Percentiles rank a stretch among this genome's conserved stretches.
Conservation (phyloP, 208 protist species). For the Phytomonas sp. region DNA sequence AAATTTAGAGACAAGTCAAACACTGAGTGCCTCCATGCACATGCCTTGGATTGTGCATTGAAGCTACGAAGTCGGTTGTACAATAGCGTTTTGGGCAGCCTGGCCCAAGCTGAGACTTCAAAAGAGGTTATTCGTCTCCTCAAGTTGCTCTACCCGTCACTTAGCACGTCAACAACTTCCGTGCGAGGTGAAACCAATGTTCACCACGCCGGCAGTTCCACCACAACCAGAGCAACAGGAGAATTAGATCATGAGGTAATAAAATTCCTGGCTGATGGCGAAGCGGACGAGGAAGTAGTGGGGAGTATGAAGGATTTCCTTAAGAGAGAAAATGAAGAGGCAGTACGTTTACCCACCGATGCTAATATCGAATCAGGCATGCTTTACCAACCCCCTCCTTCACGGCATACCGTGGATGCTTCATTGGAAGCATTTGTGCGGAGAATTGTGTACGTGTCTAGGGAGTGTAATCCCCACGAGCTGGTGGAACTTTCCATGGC, state of each 20-base stretch:
- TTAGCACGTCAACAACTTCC: not conserved
- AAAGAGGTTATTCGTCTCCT: conserved; percentile 10
- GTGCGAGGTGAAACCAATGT: not conserved
- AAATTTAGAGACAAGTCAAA: not conserved
- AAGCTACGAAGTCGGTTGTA: conserved; percentile 4
- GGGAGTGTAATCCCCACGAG: conserved; percentile 19
- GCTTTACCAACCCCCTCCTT: not conserved
- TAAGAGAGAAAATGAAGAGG: not conserved
- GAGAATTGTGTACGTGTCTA: conserved; percentile 6
- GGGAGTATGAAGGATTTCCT: not conserved
- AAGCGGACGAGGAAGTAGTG: not conserved
- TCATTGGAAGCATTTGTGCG: conserved; percentile 16
- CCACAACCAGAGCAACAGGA: not conserved
- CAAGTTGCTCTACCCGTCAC: not conserved
- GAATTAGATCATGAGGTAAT: not conserved
- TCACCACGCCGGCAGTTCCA: not conserved
- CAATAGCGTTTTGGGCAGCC: not conserved
- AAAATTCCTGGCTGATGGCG: not conserved
- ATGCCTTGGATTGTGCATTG: not conserved
- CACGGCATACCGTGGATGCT: conserved; percentile 8
- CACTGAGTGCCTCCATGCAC: not conserved
- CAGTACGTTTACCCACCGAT: not conserved
- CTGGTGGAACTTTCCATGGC: conserved; percentile 24
- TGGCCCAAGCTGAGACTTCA: conserved; percentile 5
- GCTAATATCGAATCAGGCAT: not conserved